phyloP scores from a whole-genome alignment of 192 early-diverging fungal genomes.

The Backusella morwellensis region DNA sequence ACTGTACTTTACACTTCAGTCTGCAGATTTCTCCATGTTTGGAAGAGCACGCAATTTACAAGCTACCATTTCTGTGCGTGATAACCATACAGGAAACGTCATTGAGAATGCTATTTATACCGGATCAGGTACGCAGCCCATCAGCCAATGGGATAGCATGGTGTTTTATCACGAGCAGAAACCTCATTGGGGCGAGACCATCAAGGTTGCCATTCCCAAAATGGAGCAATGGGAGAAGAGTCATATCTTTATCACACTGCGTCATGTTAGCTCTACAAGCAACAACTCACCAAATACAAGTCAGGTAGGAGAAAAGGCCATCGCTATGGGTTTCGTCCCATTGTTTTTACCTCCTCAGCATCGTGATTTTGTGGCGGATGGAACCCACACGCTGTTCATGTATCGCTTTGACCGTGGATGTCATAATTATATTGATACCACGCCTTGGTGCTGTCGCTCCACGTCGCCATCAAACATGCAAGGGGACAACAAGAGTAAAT shows the following conservation, averaged over 20 bases:
- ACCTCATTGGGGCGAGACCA: constrained; percentile 63
- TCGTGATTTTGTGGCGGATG: constrained; percentile 57
- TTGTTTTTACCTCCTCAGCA: constrained; percentile 51
- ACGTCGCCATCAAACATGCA: constrained; percentile 31
- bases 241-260: constrained; percentile 60
- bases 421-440: constrained; percentile 49
- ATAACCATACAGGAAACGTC: constrained; percentile 46
- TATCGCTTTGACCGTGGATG: constrained; percentile 61
- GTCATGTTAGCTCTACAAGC: constrained; percentile 39
- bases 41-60: constrained; percentile 57
- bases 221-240: constrained; percentile 51
- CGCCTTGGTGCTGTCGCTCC: constrained; percentile 36
- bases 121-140: constrained; percentile 37
- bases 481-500: constrained; percentile 5
- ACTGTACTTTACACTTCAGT: constrained; percentile 56
- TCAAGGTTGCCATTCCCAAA: constrained; percentile 56
- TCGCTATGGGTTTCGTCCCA: constrained; percentile 61
- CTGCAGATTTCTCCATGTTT: constrained; percentile 54
- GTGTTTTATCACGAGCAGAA: constrained; percentile 58
- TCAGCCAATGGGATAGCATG: constrained; percentile 51
- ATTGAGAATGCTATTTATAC: constrained; percentile 52
- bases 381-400: constrained; percentile 50
- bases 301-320: constrained; percentile 38
- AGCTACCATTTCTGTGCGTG: constrained; percentile 55
- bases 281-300: neutral